Conservation (phyloP, 257 asterid species). For the Mentha longifolia region DNA sequence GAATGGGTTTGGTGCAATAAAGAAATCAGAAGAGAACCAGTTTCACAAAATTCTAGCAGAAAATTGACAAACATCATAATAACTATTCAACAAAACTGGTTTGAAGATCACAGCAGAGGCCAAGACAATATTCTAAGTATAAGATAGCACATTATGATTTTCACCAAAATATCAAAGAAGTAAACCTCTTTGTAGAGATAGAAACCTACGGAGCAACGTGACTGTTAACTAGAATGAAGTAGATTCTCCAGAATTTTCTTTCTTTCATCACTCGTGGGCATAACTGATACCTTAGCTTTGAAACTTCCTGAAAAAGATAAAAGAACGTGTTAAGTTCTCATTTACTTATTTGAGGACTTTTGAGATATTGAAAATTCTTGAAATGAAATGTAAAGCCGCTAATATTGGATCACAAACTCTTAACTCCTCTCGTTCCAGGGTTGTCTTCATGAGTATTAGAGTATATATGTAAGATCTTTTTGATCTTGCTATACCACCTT, state of each 20-base stretch:
- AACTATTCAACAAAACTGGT: neutral
- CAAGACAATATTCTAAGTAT: neutral
- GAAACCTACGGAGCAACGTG: conserved; percentile 80
- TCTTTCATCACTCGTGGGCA: conserved; percentile 94
- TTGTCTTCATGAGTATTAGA: neutral
- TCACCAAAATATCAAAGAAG: conserved; percentile 18
- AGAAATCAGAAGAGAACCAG: too few species aligned
- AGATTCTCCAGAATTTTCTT: conserved; percentile 94
- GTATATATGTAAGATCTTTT: conserved; percentile 8
- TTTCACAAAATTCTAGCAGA: too few species aligned
- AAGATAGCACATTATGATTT: neutral
- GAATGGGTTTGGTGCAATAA: too few species aligned
- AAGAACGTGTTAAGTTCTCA: neutral
- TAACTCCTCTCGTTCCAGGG: conserved; percentile 6
- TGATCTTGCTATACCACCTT: neutral
- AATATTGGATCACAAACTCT: neutral
- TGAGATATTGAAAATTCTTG: conserved; percentile 7
- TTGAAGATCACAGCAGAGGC: conserved; percentile 10
- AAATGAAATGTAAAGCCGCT: conserved; percentile 16
- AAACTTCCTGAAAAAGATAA: conserved; percentile 68
- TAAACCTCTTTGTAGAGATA: conserved; percentile 11
- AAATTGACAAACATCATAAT: neutral
- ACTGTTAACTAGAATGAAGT: conserved; percentile 83
- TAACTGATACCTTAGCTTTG: conserved; percentile 75
- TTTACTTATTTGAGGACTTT: conserved; percentile 20